Conservation (phyloP, 768 basidiomycete genomes). For the Collybia mongolica region DNA sequence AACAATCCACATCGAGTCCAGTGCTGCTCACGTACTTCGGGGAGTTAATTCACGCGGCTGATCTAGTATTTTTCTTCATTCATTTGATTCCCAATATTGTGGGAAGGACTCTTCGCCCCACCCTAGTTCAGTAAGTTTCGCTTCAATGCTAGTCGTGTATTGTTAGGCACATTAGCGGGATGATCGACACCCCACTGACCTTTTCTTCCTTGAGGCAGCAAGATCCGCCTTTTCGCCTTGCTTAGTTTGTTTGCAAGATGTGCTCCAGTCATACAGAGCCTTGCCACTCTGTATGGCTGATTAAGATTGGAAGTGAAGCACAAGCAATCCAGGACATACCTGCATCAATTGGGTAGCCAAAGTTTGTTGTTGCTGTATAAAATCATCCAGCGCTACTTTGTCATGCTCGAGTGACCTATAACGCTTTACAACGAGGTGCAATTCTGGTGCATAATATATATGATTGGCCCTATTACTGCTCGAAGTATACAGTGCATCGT, state of each 20-base stretch:
- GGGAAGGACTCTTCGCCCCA: neutral
- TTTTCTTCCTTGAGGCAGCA: too few species aligned
- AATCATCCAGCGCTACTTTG: neutral
- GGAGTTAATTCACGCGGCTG: neutral
- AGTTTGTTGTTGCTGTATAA: neutral
- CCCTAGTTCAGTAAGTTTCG: neutral
- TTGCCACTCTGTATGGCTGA: too few species aligned
- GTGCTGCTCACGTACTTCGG: neutral
- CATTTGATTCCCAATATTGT: neutral
- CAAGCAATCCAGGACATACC: too few species aligned
- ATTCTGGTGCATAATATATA: neutral
- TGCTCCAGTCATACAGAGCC: too few species aligned
- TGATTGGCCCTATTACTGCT: too few species aligned
- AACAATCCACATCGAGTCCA: too few species aligned
- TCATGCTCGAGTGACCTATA: neutral
- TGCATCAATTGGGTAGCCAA: neutral
- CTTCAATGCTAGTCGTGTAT: neutral
- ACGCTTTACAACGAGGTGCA: neutral
- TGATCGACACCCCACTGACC: too few species aligned
- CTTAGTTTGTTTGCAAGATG: too few species aligned
- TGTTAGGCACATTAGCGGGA: neutral
- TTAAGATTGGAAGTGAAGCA: too few species aligned
- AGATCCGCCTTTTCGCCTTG: too few species aligned
- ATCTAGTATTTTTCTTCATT: neutral
- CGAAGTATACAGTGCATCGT: too few species aligned